A percentile compares a stretch with the other conserved stretches of the same genome.
phyloP scores from a whole-genome alignment of 352 stramenopile genomes.

The Globisporangium ultimum region DNA sequence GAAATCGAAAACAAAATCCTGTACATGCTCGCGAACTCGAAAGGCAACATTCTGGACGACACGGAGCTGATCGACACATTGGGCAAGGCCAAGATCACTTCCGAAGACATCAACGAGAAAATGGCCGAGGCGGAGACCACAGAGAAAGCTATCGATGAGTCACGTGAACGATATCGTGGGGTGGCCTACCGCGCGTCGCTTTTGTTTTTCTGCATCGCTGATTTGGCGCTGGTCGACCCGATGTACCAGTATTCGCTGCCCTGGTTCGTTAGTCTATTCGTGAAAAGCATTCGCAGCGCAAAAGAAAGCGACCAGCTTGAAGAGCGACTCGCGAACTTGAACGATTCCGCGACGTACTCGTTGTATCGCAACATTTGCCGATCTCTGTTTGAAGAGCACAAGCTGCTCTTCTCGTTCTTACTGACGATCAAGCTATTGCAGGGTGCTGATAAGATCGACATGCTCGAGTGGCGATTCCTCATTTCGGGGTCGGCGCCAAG shows the following conservation, averaged over 20 bases:
- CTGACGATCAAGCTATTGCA: slow-evolving; percentile 87
- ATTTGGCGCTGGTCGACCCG: slow-evolving; percentile 88
- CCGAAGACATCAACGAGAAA: slow-evolving; percentile 91
- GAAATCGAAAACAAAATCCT: slow-evolving; percentile 94
- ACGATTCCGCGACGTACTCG: slow-evolving; percentile 92
- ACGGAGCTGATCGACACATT: slow-evolving; percentile 92
- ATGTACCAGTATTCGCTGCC: slow-evolving; percentile 95
- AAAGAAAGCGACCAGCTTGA: slow-evolving; percentile 85
- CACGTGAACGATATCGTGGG: slow-evolving; percentile 83
- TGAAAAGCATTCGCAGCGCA: slow-evolving; percentile 83
- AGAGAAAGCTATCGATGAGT: slow-evolving; percentile 90
- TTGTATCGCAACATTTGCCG: slow-evolving; percentile 94
- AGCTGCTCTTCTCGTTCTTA: slow-evolving; percentile 93
- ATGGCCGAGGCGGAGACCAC: slow-evolving; percentile 91
- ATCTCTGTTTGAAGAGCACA: slow-evolving; percentile 94
- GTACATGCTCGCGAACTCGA: slow-evolving; percentile 91
- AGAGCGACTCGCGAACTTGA: slow-evolving; percentile 80
- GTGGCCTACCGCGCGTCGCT: slow-evolving; percentile 89
- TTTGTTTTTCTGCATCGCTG: slow-evolving; percentile 92
- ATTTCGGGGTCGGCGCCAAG: slow-evolving; percentile 82
- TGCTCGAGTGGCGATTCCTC: slow-evolving; percentile 92
- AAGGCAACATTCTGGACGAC: slow-evolving; percentile 92
- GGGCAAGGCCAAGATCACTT: slow-evolving; percentile 90
- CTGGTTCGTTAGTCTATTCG: slow-evolving; percentile 92
- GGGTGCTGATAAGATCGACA: slow-evolving; percentile 74